A percentile compares a stretch with the other conserved stretches of the same genome.
These are phyloP conservation scores for Syzygium oleosum DNA, from an alignment of 345 rosid species.

Conservation along the genomic window DNA sequence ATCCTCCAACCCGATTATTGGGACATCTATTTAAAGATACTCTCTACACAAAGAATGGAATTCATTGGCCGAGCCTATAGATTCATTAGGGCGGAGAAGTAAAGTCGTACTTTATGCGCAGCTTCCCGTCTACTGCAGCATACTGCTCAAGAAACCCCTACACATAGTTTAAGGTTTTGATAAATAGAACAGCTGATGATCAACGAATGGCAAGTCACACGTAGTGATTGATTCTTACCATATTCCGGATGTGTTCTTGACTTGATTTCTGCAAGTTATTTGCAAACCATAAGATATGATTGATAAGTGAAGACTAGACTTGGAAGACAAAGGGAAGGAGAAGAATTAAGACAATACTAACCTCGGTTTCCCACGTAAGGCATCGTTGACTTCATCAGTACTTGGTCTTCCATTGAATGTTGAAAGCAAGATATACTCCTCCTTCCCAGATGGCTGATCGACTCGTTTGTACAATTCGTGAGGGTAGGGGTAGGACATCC, in stretches of 20 bases:
- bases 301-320: not conserved
- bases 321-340: not conserved
- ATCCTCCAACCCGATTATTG: not conserved
- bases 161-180: not conserved
- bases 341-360: constrained; percentile 1
- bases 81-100: not conserved
- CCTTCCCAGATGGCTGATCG: constrained; percentile 39
- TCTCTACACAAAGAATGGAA: not conserved
- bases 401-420: constrained; percentile 51
- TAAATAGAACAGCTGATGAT: not conserved
- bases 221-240: not conserved
- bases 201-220: not conserved
- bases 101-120: not conserved
- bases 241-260: constrained; percentile 2
- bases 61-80: not conserved
- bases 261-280: constrained; percentile 2
- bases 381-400: constrained; percentile 61
- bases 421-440: constrained; percentile 53
- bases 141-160: constrained; percentile 11
- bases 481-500: constrained; percentile 63
- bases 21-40: not conserved
- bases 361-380: constrained; percentile 66
- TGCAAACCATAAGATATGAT: not conserved
- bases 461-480: constrained; percentile 78
- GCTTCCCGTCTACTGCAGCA: not conserved